Evolutionary conservation across 495 filamentous ascomycete species (phyloP).

Genomic region (Talaromyces nanjingensis): DNA sequence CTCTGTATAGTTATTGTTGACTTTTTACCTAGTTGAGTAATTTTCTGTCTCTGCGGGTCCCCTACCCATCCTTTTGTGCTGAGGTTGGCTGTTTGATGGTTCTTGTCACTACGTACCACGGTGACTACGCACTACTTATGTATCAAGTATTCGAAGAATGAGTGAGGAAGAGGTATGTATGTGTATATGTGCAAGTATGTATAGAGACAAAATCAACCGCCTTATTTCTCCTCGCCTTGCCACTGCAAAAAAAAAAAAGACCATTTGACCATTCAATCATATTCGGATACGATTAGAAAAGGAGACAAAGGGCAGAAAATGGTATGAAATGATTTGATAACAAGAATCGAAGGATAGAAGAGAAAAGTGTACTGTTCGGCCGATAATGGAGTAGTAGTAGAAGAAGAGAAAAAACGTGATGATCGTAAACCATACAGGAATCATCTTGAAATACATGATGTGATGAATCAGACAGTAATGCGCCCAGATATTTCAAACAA

Average conservation of each 20-base stretch:
- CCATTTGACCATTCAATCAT: slow-evolving; percentile 3
- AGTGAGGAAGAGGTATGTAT: neutral
- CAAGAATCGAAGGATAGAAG: neutral
- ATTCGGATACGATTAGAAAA: neutral
- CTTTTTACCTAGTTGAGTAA: neutral
- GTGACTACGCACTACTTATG: neutral
- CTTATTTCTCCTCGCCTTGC: neutral
- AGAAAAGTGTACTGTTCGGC: neutral
- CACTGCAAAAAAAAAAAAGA: neutral
- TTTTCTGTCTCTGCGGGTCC: neutral
- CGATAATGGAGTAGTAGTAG: neutral
- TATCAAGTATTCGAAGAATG: neutral
- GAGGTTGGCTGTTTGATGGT: neutral
- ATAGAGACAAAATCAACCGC: neutral
- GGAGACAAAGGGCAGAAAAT: neutral
- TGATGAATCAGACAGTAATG: neutral
- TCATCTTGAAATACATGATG: slow-evolving; percentile 2
- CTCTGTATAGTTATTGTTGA: neutral
- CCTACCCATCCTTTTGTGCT: neutral
- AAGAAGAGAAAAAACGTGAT: neutral
- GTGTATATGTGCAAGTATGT: slow-evolving; percentile 3
- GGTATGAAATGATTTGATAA: neutral
- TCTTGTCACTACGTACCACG: neutral
- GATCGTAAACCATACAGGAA: slow-evolving; percentile 4
- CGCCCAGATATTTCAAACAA: slow-evolving; percentile 1